Percentiles rank a stretch among this genome's conserved stretches.
These are phyloP conservation scores for Polyporus arcularius DNA, from an alignment of 768 basidiomycete genomes.

Conservation along the genomic window DNA sequence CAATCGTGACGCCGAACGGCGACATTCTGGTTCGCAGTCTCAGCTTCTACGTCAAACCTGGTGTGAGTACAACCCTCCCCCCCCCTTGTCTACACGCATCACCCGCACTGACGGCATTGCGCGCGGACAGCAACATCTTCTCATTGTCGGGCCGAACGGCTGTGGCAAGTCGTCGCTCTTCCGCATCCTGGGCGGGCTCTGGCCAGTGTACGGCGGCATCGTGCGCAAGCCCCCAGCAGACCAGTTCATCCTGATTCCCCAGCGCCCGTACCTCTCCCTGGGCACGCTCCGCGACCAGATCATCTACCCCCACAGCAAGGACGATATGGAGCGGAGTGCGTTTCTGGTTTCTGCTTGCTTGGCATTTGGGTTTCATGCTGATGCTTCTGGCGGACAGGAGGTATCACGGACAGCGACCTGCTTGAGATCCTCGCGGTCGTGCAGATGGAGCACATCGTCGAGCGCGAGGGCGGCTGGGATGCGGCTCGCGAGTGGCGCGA, in stretches of 20 bases:
- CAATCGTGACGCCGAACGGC: constrained; percentile 95
- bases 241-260: constrained; percentile 93
- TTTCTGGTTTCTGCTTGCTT: constrained; percentile 17
- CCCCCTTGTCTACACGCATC: not conserved
- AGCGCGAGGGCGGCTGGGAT: constrained; percentile 97
- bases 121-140: not conserved
- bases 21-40: constrained; percentile 84
- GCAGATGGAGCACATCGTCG: constrained; percentile 83
- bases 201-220: constrained; percentile 84
- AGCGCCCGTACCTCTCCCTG: constrained; percentile 91
- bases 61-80: constrained; percentile 64
- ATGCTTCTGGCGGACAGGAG: constrained; percentile 41
- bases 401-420: constrained; percentile 75
- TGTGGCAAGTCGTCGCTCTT: constrained; percentile 92
- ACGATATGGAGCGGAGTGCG: constrained; percentile 77
- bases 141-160: constrained; percentile 39
- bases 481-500: constrained; percentile 90
- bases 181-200: constrained; percentile 95
- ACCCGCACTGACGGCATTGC: not conserved
- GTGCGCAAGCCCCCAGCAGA: constrained; percentile 88
- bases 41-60: constrained; percentile 87
- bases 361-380: not conserved
- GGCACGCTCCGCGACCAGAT: constrained; percentile 96
- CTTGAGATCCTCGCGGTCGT: constrained; percentile 71
- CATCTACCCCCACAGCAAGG: constrained; percentile 88